Evolutionary conservation across 1,284 basidiomycete genomes (phyloP), one percentile per base, ranked within the genome.

Genomic region (Ceratobasidium sp.): DNA sequence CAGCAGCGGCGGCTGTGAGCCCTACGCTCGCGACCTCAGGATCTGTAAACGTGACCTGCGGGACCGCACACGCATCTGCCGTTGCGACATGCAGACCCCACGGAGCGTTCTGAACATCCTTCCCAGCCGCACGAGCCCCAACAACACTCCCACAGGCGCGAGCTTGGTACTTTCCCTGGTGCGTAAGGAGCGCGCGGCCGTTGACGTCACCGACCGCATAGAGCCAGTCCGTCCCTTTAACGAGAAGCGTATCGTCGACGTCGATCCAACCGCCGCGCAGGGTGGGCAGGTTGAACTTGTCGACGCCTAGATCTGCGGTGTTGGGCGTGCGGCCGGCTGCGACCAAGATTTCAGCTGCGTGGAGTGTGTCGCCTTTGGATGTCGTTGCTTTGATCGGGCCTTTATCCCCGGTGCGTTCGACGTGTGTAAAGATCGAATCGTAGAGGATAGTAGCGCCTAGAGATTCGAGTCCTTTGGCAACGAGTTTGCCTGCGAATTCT

Each of bases 121-220:
- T 73, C 27, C 72, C 72, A 27, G 51, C 19, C n/a, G 74, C 74
- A 33, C 74, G 64, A 29, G 65, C 65, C 1, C 66, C 74, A 24
- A 75, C 71, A 2, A 71, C 56, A 17, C 48, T 36, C 4, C 74
- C 74, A 27, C 56, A 54, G 19, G 56, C 56, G 19, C 74, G 74
- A 17, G 65, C 74, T 56, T 75, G 74, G 44, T 75, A 75, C 50
- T 75, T 75, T 14, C 74, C 74, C 53, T 69, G 65, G 47, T 75
- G 74, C 1, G 74, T 75, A 17, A 75, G 66, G 6, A 75, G 51
- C 1, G 74, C 65, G 3, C 65, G 54, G 27, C 74, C 74, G 36
- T 75, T 75, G 57, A 60, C 54, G 29, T 75, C 74, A 7, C 74
- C 74, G 1, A 75, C 65, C 6, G 74, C 53, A 60, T 75, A 75